Percentiles rank a stretch among this genome's conserved stretches.
Evolutionary conservation across 2,329 filamentous ascomycete species (phyloP).

Genomic region (Fusarium veterinarium): DNA sequence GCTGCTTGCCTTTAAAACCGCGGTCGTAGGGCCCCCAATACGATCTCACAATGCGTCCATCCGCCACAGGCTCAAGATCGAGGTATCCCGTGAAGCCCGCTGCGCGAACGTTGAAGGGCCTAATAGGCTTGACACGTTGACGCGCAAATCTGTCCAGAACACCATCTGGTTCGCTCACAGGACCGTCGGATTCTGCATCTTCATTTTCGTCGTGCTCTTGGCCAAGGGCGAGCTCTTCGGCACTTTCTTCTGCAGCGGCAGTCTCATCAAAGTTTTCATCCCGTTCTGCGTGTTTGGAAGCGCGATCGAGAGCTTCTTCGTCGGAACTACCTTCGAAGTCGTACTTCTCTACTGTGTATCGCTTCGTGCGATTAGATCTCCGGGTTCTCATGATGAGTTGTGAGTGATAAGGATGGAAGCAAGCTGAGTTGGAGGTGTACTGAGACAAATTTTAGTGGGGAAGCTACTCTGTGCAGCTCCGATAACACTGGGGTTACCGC

Average conservation of each 20-base stretch:
- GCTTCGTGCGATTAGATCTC: conserved; percentile 51
- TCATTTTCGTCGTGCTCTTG: conserved; percentile 44
- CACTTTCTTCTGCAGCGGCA: conserved; percentile 46
- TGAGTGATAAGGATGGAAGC: conserved; percentile 5
- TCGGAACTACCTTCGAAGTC: conserved; percentile 51
- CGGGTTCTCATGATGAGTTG: conserved; percentile 51
- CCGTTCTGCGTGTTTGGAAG: conserved; percentile 42
- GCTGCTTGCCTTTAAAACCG: conserved; percentile 47
- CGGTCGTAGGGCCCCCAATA: conserved; percentile 53
- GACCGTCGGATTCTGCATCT: conserved; percentile 45
- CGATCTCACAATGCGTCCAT: conserved; percentile 48
- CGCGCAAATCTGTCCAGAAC: conserved; percentile 47
- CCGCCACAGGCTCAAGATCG: conserved; percentile 50
- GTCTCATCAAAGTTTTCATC: conserved; percentile 49
- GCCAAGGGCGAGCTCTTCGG: conserved; percentile 44
- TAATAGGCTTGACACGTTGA: conserved; percentile 42
- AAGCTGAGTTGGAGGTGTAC: conserved; percentile 12
- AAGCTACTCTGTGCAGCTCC: background rate
- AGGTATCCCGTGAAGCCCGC: conserved; percentile 43
- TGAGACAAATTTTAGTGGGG: conserved; percentile 29
- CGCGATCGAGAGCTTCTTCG: conserved; percentile 42
- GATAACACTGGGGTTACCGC: background rate
- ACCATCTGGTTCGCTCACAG: conserved; percentile 41
- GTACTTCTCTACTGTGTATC: conserved; percentile 50
- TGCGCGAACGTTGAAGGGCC: conserved; percentile 40